These are phyloP conservation scores for Diplocarpon rosae DNA, from an alignment of 2,329 filamentous ascomycete genomes.

Conservation along the genomic window DNA sequence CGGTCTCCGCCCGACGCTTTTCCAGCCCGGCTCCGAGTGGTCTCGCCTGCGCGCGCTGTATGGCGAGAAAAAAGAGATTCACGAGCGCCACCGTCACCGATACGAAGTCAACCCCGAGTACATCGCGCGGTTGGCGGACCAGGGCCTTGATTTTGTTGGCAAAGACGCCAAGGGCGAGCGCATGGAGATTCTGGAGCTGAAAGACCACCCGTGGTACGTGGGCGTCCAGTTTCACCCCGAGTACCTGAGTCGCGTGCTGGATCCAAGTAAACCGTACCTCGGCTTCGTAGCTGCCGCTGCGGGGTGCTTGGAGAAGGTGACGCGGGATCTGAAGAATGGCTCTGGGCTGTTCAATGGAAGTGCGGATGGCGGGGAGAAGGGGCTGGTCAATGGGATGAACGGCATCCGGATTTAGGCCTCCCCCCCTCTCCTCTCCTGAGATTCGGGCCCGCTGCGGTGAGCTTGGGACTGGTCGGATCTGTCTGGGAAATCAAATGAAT, in stretches of 20 bases:
- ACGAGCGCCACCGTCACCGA: constrained; percentile 76
- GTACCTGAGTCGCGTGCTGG: constrained; percentile 65
- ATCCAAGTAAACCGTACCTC: constrained; percentile 65
- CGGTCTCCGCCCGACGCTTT: constrained; percentile 61
- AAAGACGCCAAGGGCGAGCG: constrained; percentile 69
- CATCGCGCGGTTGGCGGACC: constrained; percentile 54
- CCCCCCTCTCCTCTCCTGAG: no score
- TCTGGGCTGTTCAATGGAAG: not conserved
- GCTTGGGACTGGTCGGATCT: no score
- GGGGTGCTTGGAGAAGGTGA: constrained; percentile 25
- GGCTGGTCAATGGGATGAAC: constrained; percentile 1
- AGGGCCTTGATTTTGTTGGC: constrained; percentile 64
- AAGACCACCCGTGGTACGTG: constrained; percentile 76
- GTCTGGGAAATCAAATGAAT: no score
- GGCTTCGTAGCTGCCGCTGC: constrained; percentile 70
- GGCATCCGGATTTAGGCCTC: constrained; percentile 4
- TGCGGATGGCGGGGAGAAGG: not conserved
- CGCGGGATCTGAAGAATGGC: constrained; percentile 5
- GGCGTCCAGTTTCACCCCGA: constrained; percentile 86
- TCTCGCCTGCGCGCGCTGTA: constrained; percentile 68
- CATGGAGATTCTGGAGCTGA: constrained; percentile 76
- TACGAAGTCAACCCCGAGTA: constrained; percentile 84
- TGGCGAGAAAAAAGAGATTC: constrained; percentile 41
- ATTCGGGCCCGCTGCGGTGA: no score
- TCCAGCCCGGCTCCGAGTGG: constrained; percentile 69